Evolutionary conservation across 2,329 filamentous ascomycete genomes (phyloP).

Genomic region (Ascochyta clinopodiicola): DNA sequence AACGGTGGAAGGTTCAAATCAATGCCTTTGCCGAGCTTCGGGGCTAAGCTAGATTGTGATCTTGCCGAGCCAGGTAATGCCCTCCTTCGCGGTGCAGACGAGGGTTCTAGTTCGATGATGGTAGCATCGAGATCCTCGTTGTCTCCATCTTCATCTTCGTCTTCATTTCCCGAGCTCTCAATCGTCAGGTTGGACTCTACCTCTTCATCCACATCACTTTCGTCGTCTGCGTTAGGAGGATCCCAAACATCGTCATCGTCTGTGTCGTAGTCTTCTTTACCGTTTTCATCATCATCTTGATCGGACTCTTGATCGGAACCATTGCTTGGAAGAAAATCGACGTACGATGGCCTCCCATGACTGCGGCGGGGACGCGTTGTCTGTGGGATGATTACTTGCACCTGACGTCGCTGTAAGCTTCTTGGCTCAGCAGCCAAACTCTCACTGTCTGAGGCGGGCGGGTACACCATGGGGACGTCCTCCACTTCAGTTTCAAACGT

Average conservation of each 20-base stretch:
- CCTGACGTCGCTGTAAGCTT: not conserved
- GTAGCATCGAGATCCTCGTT: not conserved
- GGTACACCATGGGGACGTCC: not conserved
- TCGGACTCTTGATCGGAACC: constrained; percentile 6
- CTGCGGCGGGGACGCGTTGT: constrained; percentile 17
- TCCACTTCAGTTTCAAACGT: not conserved
- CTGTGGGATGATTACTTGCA: not conserved
- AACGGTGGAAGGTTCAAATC: constrained; percentile 55
- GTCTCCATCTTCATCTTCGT: not conserved
- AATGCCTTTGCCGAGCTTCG: constrained; percentile 27
- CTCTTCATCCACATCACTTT: constrained; percentile 6
- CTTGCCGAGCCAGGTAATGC: not conserved
- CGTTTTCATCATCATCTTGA: too few relatives aligned
- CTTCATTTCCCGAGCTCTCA: not conserved
- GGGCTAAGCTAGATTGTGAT: not conserved
- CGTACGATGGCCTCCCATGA: constrained; percentile 20
- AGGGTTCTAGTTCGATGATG: not conserved
- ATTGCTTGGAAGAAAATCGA: constrained; percentile 9
- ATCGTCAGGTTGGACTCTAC: not conserved
- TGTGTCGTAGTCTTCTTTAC: not conserved
- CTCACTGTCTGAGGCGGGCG: not conserved
- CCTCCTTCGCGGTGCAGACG: not conserved
- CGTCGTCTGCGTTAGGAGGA: not conserved
- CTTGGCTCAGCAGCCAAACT: not conserved
- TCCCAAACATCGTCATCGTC: constrained; percentile 11